phyloP scores from a whole-genome alignment of 2,329 filamentous ascomycete species.

The Pestalotiopsis sp. region DNA sequence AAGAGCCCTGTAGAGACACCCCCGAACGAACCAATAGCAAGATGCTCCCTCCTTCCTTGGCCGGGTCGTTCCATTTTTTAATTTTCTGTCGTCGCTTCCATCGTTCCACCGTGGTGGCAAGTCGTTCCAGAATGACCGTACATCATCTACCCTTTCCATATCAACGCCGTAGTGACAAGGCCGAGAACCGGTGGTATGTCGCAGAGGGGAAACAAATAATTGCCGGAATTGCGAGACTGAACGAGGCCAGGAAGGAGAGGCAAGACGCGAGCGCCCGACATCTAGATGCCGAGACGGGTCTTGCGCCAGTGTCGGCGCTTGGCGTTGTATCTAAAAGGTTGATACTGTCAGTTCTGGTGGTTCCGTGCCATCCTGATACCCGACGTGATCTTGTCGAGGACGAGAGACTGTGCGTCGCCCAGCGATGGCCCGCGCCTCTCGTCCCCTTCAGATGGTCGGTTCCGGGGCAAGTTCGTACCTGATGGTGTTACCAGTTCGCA shows the following conservation, averaged over 20 bases:
- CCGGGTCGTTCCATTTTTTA: background rate
- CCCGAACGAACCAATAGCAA: slow-evolving; percentile 17
- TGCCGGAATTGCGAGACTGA: slow-evolving; percentile 23
- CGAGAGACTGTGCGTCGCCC: background rate
- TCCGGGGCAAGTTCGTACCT: slow-evolving; percentile 67
- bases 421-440: background rate
- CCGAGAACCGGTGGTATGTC: slow-evolving; percentile 11
- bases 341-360: background rate
- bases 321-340: slow-evolving; percentile 87
- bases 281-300: slow-evolving; percentile 98
- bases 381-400: background rate
- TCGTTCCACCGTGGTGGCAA: background rate
- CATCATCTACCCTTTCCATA: slow-evolving; percentile 16
- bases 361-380: background rate
- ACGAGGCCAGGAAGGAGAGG: slow-evolving; percentile 34
- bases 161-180: slow-evolving; percentile 12
- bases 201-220: slow-evolving; percentile 10
- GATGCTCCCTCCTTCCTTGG: slow-evolving; percentile 3
- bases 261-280: slow-evolving; percentile 44
- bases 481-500: slow-evolving; percentile 98
- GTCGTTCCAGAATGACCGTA: slow-evolving; percentile 2
- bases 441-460: background rate
- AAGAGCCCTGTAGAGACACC: slow-evolving; percentile 19
- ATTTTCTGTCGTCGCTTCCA: slow-evolving; percentile 5
- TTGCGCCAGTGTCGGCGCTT: slow-evolving; percentile 99